Evolutionary conservation across 495 filamentous ascomycete genomes (phyloP), one percentile per base, ranked within the genome.

Genomic region (Glutinoglossum americanum): DNA sequence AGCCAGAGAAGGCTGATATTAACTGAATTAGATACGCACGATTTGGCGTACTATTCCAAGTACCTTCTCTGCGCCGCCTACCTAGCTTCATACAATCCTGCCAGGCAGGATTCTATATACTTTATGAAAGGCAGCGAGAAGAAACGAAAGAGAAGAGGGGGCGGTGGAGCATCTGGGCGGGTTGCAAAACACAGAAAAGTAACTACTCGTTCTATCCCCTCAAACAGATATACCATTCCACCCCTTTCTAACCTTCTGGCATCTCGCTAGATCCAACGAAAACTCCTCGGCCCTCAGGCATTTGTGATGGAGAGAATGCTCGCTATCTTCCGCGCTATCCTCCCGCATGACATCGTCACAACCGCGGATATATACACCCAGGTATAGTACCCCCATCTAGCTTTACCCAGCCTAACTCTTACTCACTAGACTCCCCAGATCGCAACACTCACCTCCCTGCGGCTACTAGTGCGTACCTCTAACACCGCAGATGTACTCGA

Each of bases 271-370:
- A 85, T 86, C 35, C 74, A 80, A 13, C 71, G 85, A 61, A 74
- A 84, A 69, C 62, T 90, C 54, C 67, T 94, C 41, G 70, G 85
- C 59, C 71, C 89, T 17, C 82, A 88, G 56, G 78, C 87, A 2
- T 98, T 96, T 64, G 78, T 85, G 19, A 70, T 96, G 10, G 92
- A 98, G 71, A 75, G 92, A 3, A 73, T 95, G 69, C 71, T 94
- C 23, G 87, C 90, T 0, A 93, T 98, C 27, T 89, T 90, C 62
- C 80, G 83, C 27, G 81, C 84, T 0, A 81, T 96, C 47, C 70
- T 84, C 35, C 81, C 82, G 0, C 82, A 89, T 58, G 78, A 71
- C 11, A 68, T 79, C 0, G 64, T 73, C 10, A 76, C 74, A 25
- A 68, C 80, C 61, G 73, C 80, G 15, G 70, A 72, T 61, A 57